These are phyloP conservation scores for Cadophora malorum DNA, from an alignment of 2,329 filamentous ascomycete species.

Conservation along the genomic window DNA sequence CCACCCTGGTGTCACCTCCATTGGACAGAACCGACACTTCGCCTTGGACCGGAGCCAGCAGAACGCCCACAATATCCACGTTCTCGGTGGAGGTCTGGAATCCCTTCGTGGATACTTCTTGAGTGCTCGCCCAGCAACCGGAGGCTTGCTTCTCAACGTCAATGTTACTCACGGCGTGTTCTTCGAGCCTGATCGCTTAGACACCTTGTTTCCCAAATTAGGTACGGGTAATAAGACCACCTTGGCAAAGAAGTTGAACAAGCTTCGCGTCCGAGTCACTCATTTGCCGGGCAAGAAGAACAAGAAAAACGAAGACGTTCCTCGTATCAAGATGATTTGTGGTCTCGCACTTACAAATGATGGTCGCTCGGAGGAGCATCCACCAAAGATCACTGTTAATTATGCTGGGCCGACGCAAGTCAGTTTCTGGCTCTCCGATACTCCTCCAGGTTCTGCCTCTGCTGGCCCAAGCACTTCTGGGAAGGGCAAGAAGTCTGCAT, in stretches of 20 bases:
- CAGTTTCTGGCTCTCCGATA: constrained; percentile 57
- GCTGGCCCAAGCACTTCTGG: constrained; percentile 42
- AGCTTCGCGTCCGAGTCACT: constrained; percentile 49
- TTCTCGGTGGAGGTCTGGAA: constrained; percentile 58
- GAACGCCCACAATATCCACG: constrained; percentile 38
- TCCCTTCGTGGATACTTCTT: constrained; percentile 67
- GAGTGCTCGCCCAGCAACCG: constrained; percentile 64
- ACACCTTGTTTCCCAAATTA: constrained; percentile 46
- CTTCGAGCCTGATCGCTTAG: constrained; percentile 55
- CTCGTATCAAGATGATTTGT: constrained; percentile 53
- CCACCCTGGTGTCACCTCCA: constrained; percentile 48
- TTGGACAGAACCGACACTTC: constrained; percentile 62
- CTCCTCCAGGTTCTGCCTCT: constrained; percentile 22
- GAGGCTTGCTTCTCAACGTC: constrained; percentile 64
- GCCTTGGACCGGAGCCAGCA: constrained; percentile 45
- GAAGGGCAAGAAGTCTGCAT: constrained; percentile 43
- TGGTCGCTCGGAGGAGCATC: constrained; percentile 45
- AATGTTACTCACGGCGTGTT: constrained; percentile 67
- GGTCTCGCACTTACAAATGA: constrained; percentile 52
- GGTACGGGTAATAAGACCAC: constrained; percentile 35
- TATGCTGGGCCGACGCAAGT: constrained; percentile 60
- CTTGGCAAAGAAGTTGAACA: constrained; percentile 45
- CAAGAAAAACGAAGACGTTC: constrained; percentile 45
- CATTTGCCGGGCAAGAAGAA: constrained; percentile 47
- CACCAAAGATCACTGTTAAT: constrained; percentile 44